Percentiles rank a stretch among this genome's conserved stretches.
Evolutionary conservation across 139 green algal species (phyloP).

Genomic region (Zygnema cylindricum): DNA sequence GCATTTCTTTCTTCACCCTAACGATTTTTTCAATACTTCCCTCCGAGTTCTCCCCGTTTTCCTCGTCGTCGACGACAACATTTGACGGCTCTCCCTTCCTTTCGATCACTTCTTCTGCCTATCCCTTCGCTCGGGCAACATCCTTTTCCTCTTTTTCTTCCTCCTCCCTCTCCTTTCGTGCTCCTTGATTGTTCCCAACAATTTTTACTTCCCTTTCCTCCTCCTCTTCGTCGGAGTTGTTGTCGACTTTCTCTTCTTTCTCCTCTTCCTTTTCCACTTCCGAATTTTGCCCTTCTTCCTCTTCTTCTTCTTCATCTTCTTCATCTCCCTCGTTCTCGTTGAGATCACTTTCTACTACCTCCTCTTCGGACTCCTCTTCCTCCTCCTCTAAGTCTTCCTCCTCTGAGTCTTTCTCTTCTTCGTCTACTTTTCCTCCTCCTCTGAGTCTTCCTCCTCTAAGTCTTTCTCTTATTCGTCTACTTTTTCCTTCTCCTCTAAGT

Average conservation of each 20-base stretch:
- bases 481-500: not conserved
- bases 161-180: too few relatives aligned
- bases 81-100: not conserved
- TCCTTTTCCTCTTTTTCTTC: not conserved
- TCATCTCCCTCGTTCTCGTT: slow-evolving; percentile 18
- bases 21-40: not conserved
- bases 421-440: not conserved
- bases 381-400: not conserved
- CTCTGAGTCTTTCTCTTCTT: not conserved
- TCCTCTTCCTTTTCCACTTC: not conserved
- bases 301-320: not conserved
- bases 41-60: too few relatives aligned
- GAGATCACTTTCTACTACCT: not conserved
- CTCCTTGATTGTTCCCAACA: not conserved
- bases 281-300: slow-evolving; percentile 21
- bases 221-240: not conserved
- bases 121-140: too few relatives aligned
- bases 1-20: not conserved
- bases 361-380: not conserved
- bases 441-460: not conserved
- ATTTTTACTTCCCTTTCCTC: not conserved
- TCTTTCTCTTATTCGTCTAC: not conserved
- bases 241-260: too few relatives aligned
- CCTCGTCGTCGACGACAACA: not conserved
- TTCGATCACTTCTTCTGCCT: too few relatives aligned